Evolutionary conservation across 805 yeast species (phyloP), one percentile per base, ranked within the genome.

Genomic region (Hanseniaspora guilliermondii): DNA sequence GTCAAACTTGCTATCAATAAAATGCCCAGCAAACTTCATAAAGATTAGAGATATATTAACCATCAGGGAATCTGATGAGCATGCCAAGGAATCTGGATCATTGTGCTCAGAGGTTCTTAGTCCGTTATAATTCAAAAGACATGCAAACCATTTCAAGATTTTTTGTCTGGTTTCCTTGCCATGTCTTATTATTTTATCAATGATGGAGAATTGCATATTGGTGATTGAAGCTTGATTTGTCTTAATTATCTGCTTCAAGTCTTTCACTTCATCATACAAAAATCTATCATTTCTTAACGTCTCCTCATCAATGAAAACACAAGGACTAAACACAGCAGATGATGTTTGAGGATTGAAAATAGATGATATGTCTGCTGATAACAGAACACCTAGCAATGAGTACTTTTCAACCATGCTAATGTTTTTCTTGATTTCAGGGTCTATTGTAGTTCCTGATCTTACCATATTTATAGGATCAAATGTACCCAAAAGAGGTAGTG

Each of bases 21-120:
- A 91, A 32, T 98, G 98, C 63, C 81, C 78, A 36, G 95, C 82
- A 56, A 93, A 76, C 61, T 77, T 79, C 56, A 84, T 75, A 57
- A 88, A 69, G 1, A 89, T 71, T 57, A 79, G 64, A 0, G 88
- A 73, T 17, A 87, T 74, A 67, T 91, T 91, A 53, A 82, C 72
- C 85, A 88, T 84, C 58, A 93, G 76, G 1, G 87, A 87, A 70
- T 91, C 87, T 7, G 86, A 74, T 11, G 47, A 47, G 32, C 45
- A 49, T 1, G 95, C 81, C 49, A 85, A 70, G 55, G 79, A 76
- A 16, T 73, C 71, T 12, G 78, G 76, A 60, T 83, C 81, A 2
- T 89, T 83, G 65, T 86, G 95, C 58, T 83, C 80, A 52, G 96
- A 96, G 61, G 87, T 77, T 69, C 97, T 80, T 60, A 87, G 75